Percentiles rank a stretch among this genome's conserved stretches.
phyloP scores from a whole-genome alignment of 1,284 basidiomycete genomes.

The Moesziomyces aphidis region DNA sequence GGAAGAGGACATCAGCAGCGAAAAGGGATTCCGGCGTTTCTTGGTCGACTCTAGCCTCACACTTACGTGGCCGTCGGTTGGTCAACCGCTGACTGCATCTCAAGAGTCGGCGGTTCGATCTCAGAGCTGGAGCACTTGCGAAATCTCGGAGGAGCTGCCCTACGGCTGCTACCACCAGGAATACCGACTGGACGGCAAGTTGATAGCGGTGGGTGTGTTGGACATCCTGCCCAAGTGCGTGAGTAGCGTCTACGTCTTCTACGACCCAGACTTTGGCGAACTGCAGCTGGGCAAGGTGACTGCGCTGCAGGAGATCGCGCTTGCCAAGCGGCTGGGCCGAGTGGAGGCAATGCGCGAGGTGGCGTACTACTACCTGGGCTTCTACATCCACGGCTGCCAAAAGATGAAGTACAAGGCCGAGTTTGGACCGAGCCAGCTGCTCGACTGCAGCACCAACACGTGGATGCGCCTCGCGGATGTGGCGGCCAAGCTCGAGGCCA shows the following conservation, averaged over 20 bases:
- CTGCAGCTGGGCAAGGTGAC: constrained; percentile 81
- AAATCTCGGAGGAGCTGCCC: constrained; percentile 18
- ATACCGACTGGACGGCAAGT: constrained; percentile 74
- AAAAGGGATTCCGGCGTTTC: constrained; percentile 56
- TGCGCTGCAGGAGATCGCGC: constrained; percentile 57
- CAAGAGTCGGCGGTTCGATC: constrained; percentile 13
- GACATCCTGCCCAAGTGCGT: constrained; percentile 91
- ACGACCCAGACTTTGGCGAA: constrained; percentile 80
- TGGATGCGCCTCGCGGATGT: constrained; percentile 25
- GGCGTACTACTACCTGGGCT: constrained; percentile 51
- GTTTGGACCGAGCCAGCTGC: constrained; percentile 85
- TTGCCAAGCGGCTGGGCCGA: constrained; percentile 48
- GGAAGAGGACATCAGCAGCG: constrained; percentile 45
- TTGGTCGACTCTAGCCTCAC: constrained; percentile 47
- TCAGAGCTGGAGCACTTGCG: constrained; percentile 8
- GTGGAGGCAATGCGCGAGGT: constrained; percentile 20
- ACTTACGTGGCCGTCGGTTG: constrained; percentile 26
- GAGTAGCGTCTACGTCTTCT: constrained; percentile 96
- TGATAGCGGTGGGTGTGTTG: constrained; percentile 88
- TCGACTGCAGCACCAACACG: constrained; percentile 71
- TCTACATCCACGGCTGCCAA: constrained; percentile 72
- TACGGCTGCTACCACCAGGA: constrained; percentile 65
- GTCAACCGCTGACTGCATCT: constrained; percentile 8
- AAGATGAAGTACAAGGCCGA: constrained; percentile 99
- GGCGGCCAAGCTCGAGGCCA: constrained; percentile 9